Evolutionary conservation across 2,329 filamentous ascomycete species (phyloP).

Genomic region (Aspergillus proliferans): DNA sequence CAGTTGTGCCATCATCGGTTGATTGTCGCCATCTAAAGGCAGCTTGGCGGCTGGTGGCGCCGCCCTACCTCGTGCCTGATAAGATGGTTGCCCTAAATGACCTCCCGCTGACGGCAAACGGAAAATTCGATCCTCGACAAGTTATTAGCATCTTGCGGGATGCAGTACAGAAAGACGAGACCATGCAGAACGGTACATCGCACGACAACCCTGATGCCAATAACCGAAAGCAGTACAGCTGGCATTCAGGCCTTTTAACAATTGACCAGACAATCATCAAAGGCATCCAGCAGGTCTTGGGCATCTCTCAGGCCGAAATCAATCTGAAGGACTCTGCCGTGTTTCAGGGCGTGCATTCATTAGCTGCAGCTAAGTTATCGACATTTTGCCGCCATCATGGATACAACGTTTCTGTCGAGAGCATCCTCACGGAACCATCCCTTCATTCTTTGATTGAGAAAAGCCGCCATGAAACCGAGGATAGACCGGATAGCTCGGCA

Average conservation of each 20-base stretch:
- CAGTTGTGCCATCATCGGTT: slow-evolving; percentile 1
- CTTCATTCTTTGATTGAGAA: background rate
- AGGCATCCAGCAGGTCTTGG: background rate
- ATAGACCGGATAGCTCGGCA: background rate
- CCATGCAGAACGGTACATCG: background rate
- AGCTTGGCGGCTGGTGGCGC: background rate
- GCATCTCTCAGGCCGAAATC: background rate
- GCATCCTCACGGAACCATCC: background rate
- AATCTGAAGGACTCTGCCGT: background rate
- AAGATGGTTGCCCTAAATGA: background rate
- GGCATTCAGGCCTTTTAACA: background rate
- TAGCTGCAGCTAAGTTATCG: background rate
- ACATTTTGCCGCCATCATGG: background rate
- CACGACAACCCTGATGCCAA: background rate
- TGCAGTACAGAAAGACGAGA: background rate
- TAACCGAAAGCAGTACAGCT: background rate
- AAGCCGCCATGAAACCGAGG: background rate
- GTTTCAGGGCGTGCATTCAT: background rate
- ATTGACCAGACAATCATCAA: background rate
- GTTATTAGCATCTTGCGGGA: background rate
- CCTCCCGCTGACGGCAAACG: slow-evolving; percentile 4
- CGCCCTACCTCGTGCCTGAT: slow-evolving; percentile 10
- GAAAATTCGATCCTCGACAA: slow-evolving; percentile 4
- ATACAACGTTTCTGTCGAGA: background rate
- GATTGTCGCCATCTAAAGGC: background rate